phyloP scores from a whole-genome alignment of 257 asterid genomes.

The Jacaranda copaia region DNA sequence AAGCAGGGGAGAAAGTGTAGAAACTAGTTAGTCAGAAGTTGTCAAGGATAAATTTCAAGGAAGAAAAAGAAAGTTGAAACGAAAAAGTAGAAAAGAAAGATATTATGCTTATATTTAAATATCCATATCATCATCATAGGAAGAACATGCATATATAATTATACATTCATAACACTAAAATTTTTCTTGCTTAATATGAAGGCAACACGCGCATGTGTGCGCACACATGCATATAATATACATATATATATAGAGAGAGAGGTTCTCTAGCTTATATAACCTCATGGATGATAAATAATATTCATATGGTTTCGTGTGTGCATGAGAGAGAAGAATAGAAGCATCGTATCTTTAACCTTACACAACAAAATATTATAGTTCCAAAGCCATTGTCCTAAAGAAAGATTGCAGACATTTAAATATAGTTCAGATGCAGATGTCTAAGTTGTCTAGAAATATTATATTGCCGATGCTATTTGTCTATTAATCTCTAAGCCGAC shows the following conservation, averaged over 20 bases:
- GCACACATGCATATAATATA: not conserved
- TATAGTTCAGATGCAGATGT: constrained; percentile 5
- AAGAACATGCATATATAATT: too few relatives aligned
- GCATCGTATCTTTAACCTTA: constrained; percentile 16
- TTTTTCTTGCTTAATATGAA: too few relatives aligned
- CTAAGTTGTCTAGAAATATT: constrained; percentile 31
- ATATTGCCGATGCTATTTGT: constrained; percentile 37
- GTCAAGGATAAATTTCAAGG: not conserved
- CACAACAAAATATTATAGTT: constrained; percentile 21
- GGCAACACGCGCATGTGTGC: not conserved
- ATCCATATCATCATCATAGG: too few relatives aligned
- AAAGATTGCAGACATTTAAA: constrained; percentile 18
- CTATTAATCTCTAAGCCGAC: constrained; percentile 37
- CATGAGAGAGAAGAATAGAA: constrained; percentile 21
- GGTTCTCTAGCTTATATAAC: not conserved
- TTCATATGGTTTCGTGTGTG: not conserved
- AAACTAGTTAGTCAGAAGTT: not conserved
- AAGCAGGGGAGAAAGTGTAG: not conserved
- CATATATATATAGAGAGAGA: not conserved
- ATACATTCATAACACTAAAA: too few relatives aligned
- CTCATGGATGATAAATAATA: constrained; percentile 1
- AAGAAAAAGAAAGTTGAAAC: not conserved
- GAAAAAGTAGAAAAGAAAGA: not conserved
- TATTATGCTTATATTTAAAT: not conserved
- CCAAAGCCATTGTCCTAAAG: constrained; percentile 14